Conservation (phyloP, 345 rosid species). For the Capsella bursapastoris region DNA sequence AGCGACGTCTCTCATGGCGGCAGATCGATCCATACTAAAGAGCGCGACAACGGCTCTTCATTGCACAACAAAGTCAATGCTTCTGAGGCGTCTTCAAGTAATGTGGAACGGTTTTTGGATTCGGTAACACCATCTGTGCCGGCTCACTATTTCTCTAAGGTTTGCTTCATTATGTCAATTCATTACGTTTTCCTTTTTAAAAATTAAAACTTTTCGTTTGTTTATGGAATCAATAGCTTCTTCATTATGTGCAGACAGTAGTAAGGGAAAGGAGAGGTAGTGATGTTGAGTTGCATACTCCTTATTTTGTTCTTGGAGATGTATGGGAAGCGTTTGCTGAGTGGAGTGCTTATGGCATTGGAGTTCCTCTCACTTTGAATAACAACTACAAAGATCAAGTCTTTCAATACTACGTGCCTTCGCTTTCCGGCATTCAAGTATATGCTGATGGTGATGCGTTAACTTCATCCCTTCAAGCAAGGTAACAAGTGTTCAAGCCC, state of each 20-base stretch:
- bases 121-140: constrained; percentile 61
- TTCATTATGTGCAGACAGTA: constrained; percentile 46
- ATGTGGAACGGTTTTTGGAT: constrained; percentile 58
- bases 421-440: constrained; percentile 71
- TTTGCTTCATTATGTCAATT: constrained; percentile 33
- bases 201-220: neutral
- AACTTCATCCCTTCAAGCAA: constrained; percentile 49
- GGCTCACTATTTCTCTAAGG: constrained; percentile 60
- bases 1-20: constrained; percentile 42
- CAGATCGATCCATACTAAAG: constrained; percentile 38
- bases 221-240: neutral
- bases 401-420: constrained; percentile 77
- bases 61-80: constrained; percentile 41
- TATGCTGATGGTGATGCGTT: constrained; percentile 52
- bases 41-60: constrained; percentile 37
- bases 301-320: constrained; percentile 72
- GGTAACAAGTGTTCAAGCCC: constrained; percentile 44
- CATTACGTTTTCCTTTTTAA: neutral
- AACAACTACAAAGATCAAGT: constrained; percentile 54
- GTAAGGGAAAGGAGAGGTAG: constrained; percentile 48
- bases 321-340: constrained; percentile 80
- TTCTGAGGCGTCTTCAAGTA: constrained; percentile 47
- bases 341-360: constrained; percentile 89
- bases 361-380: constrained; percentile 64
- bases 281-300: constrained; percentile 45